Base-by-base conservation (phyloP, 2,329 filamentous ascomycete species). In the Fusarium pseudocircinatum region DNA sequence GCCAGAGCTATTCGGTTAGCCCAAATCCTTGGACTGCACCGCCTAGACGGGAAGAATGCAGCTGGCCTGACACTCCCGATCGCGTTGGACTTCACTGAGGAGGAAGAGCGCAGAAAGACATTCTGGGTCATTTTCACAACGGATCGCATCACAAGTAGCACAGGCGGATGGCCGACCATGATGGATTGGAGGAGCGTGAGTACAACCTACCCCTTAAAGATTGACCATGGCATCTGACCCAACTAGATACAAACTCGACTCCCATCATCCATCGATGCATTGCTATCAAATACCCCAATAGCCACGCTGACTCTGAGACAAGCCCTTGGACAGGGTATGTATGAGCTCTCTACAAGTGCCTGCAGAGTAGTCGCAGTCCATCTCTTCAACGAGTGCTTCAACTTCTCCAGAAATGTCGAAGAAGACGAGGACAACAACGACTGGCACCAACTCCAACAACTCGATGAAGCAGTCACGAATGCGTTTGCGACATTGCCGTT, bases 121-220 rank as follows among this genome's bases (percentile, higher is more conserved):
- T 96, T 96, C 75, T 97, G 94, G 94, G 88, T 91, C 75, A 87
- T 90, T 2, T 97, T 95, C 74, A 92, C 90, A 73, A 87, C 92
- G 43, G 94, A 97, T 79, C 88, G 93, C 44, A 95, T 95, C 82
- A 91, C 93, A 6, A 94, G 92, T 76, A 92, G 95, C 46, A 94
- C 93, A n/a, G 96, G 94, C 11, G 94, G 94, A 2, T 97, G 94
- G 94, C 94, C 94, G 0, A 91, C 94, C 83, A 85, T 90, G 28
- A 90, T 97, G 52, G 92, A 96, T 69, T 89, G 58, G 65, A 69
- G 69, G 12, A 74, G 64, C 3, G 72, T 74, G 28, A 49, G 72
- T 36, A 7, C 8, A 3, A 2, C 1, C 11, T 0, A 7, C 0
- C 6, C 4, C 1, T n/a, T n/a, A n/a, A n/a, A n/a, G n/a, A n/a